Conservation (phyloP, 2,329 filamentous ascomycete genomes). For the Stagonosporopsis tanaceti region DNA sequence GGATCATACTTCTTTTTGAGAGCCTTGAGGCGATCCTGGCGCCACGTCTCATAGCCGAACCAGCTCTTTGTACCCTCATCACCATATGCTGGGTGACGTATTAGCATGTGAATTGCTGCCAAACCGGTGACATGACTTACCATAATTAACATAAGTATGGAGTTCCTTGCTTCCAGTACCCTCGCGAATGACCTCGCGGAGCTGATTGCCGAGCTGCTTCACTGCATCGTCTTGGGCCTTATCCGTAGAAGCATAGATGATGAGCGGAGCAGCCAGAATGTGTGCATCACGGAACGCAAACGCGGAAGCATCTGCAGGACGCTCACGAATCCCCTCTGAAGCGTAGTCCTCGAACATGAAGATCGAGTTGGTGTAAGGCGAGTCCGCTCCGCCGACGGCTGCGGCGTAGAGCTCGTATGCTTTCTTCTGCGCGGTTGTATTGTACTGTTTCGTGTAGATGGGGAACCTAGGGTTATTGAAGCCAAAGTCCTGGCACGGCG, state of each 20-base stretch:
- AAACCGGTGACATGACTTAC: neutral
- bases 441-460: conserved; percentile 38
- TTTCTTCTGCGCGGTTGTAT: conserved; percentile 47
- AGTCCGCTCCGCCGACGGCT: conserved; percentile 37
- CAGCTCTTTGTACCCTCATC: conserved; percentile 37
- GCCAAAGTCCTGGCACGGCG: conserved; percentile 38
- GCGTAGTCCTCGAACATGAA: conserved; percentile 67
- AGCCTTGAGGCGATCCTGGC: conserved; percentile 37
- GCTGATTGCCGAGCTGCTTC: conserved; percentile 23
- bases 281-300: conserved; percentile 56
- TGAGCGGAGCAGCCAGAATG: conserved; percentile 30
- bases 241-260: conserved; percentile 28
- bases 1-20: conserved; percentile 49
- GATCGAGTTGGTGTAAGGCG: conserved; percentile 48
- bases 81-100: conserved; percentile 30
- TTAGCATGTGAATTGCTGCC: neutral
- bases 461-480: conserved; percentile 37
- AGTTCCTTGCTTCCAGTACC: conserved; percentile 31
- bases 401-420: conserved; percentile 52
- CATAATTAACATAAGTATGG: conserved; percentile 37
- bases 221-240: conserved; percentile 22
- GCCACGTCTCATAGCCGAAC: conserved; percentile 47
- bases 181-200: conserved; percentile 30
- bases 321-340: conserved; percentile 53
- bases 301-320: conserved; percentile 51